Evolutionary conservation across 495 filamentous ascomycete species (phyloP), one percentile per base, ranked within the genome.

Genomic region (Neurospora sp.): DNA sequence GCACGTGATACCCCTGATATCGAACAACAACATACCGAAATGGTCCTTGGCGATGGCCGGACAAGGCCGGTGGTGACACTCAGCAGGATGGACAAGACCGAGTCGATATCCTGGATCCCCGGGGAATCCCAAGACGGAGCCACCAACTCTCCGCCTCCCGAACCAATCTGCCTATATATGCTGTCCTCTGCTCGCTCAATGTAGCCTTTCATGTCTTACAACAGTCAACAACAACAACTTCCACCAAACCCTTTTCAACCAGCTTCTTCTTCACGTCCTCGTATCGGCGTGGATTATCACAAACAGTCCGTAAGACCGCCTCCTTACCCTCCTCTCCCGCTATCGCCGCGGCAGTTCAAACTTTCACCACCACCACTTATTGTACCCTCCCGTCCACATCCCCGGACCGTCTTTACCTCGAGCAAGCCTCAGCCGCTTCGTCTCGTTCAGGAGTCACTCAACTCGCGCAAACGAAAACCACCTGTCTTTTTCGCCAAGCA

Each of bases 1-100:
- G 71, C 77, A 79, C 77, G 77, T 79, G 77, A 79, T 69, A 75
- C 71, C 76, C 78, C 76, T 78, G 72, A 74, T 68, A 61, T 74
- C 72, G 70, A 68, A 74, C 71, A 73, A 70, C 39, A 72, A 45
- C 70, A 65, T 65, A 65, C 53, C 53, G 53, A 37, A 65, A 37
- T 7, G 7, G 53, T 18, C 27, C 22, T 65, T 65, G 14, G 14
- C 53, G 22, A 65, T 65, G 27, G 53, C 53, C 53, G 53, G 53
- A 18, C 53, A 65, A 65, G 27, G 53, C 53, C 53, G 53, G 53
- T 35, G 22, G 14, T 37, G 14, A 65, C 53, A 65, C 53, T 65
- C 27, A 16, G 53, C 53, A 65, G 53, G 53, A 65, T 37, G 22
- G 53, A 31, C 53, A 65, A 65, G 53, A 65, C 53, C 27, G 53